These are phyloP conservation scores for Aplosporella prunicola DNA, from an alignment of 2,329 filamentous ascomycete species.

Conservation along the genomic window DNA sequence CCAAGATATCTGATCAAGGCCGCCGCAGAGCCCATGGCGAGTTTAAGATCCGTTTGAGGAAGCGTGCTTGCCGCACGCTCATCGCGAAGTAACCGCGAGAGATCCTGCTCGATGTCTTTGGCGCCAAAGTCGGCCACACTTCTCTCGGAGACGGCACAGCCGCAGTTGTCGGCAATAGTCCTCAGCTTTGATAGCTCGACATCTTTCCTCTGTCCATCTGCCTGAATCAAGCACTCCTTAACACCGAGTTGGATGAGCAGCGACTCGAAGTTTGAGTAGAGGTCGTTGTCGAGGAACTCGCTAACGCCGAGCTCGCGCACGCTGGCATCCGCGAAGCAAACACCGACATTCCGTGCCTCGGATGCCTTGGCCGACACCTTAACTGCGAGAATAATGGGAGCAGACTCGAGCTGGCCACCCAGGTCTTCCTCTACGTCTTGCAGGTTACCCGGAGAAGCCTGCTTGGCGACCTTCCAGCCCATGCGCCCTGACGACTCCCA, in stretches of 20 bases:
- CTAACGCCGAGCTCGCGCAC: slow-evolving; percentile 91
- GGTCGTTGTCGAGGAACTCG: slow-evolving; percentile 97
- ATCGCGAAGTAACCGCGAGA: slow-evolving; percentile 78
- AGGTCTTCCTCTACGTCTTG: slow-evolving; percentile 96
- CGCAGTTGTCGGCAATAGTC: slow-evolving; percentile 85
- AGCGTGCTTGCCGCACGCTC: slow-evolving; percentile 68
- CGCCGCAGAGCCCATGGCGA: slow-evolving; percentile 91
- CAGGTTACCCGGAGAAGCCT: slow-evolving; percentile 89
- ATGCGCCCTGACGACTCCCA: slow-evolving; percentile 71
- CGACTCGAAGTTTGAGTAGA: slow-evolving; percentile 96
- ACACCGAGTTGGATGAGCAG: slow-evolving; percentile 93
- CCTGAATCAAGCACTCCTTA: slow-evolving; percentile 81
- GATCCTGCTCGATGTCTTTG: slow-evolving; percentile 91
- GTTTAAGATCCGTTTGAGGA: slow-evolving; percentile 83
- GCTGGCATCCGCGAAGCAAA: slow-evolving; percentile 96
- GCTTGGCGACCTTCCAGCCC: slow-evolving; percentile 83
- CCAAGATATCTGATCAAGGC: slow-evolving; percentile 91
- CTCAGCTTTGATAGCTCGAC: slow-evolving; percentile 78
- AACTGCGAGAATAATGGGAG: slow-evolving; percentile 90
- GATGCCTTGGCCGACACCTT: slow-evolving; percentile 82
- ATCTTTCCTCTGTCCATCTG: slow-evolving; percentile 72
- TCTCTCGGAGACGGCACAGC: slow-evolving; percentile 78
- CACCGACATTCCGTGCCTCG: slow-evolving; percentile 78
- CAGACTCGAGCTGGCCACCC: slow-evolving; percentile 73
- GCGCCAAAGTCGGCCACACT: slow-evolving; percentile 68